Evolutionary conservation across 148 eudicot genomes (phyloP).

Genomic region (Cornus florida): DNA sequence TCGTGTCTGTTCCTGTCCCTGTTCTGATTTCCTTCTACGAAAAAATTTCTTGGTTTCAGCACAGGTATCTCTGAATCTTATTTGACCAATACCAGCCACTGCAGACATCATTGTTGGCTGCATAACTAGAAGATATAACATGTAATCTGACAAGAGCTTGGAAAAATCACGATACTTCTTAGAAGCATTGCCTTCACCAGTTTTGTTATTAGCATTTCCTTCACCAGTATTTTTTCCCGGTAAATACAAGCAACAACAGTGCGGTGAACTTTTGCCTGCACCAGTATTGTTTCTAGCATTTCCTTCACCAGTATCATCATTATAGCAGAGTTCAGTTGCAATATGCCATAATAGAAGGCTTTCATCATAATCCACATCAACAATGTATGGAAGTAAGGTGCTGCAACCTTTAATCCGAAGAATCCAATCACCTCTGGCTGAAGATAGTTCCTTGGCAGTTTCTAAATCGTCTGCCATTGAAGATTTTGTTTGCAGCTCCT

Average conservation of each 20-base stretch:
- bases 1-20: neutral
- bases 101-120: conserved; percentile 35
- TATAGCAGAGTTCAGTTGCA: conserved; percentile 45
- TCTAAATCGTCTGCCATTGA: conserved; percentile 31
- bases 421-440: conserved; percentile 33
- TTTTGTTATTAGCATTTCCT: too few species aligned
- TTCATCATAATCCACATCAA: conserved; percentile 43
- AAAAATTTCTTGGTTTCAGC: conserved; percentile 33
- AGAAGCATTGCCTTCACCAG: neutral
- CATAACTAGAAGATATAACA: conserved; percentile 37
- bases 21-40: neutral
- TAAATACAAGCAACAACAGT: too few species aligned
- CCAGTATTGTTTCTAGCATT: neutral
- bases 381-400: conserved; percentile 20
- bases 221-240: too few species aligned
- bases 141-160: conserved; percentile 36
- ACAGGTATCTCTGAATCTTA: conserved; percentile 34
- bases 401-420: conserved; percentile 17
- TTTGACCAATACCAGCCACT: conserved; percentile 34
- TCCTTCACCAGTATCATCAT: neutral
- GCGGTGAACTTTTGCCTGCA: neutral
- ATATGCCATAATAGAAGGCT: conserved; percentile 51
- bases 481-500: conserved; percentile 37
- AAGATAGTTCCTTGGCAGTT: conserved; percentile 22
- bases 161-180: neutral